Evolutionary conservation across 2,329 filamentous ascomycete genomes (phyloP), one percentile per base, ranked within the genome.

Genomic region (Hypoxylon sp.): DNA sequence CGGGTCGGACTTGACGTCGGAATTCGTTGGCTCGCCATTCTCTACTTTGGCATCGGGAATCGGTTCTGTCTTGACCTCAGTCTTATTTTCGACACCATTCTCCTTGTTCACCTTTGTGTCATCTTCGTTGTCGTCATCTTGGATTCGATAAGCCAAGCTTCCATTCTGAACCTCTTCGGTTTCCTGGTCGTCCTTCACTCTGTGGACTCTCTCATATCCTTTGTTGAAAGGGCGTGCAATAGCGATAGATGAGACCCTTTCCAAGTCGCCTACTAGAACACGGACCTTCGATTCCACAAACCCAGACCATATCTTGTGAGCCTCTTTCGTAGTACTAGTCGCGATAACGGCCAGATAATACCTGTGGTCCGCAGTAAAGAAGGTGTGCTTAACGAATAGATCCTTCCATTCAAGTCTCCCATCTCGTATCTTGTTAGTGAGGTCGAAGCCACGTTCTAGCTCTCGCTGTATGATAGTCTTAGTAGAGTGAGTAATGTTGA

Each of bases 231-330:
- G 92, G 74, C 96, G 94, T 0, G 96, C 95, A 25, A 97, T 84
- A 37, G 90, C 89, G 72, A 98, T 94, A 14, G 91, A 92, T 48
- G 88, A 84, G 73, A 96, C 93, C 62, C 90, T 87, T 77, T 98
- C 96, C 44, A 98, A 86, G 50, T 91, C 91, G 71, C 91, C 89
- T 14, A 98, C 93, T 14, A 99, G 86, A 73, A 95, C 86, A 73
- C 96, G 90, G 46, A 98, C 89, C 80, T 97, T 98, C 14, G 96
- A 98, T 80, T 98, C 94, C 3, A 99, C 93, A 58, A 95, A 90
- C 42, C 96, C 96, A 17, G 93, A 93, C 93, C 95, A 98, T 1
- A 91, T 87, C 61, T 93, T 91, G 77, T 97, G 92, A 1, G 92
- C 90, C 74, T 97, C 94, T 77, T 95, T 94, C 33, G 90, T 92